Base-by-base conservation (phyloP, 176 grass and related monocot genomes). In the Bothriochloa decipiens region DNA sequence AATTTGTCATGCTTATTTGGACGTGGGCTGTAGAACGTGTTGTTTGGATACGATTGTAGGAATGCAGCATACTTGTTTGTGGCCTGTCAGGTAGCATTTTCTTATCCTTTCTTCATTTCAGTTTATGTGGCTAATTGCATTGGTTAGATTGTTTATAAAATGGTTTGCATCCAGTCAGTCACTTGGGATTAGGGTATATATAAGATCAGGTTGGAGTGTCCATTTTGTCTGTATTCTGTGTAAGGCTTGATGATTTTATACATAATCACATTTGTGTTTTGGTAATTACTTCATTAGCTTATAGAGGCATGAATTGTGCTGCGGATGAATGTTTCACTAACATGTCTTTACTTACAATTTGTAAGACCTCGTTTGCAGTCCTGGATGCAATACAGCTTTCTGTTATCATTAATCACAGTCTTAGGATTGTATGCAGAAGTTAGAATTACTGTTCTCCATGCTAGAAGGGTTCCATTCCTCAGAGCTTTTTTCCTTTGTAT, bases 41-140 rank as follows among this genome's bases (percentile, higher is more conserved):
- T 9, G 3, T 17, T 37, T 68, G 16, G 23, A 27, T 63, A 27
- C 3, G 28, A 32, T 65, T 17, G 63, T 32, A 16, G 5, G 63
- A 66, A 66, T 17, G 64, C 64, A 66, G 13, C 27, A 66, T 33
- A 17, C 64, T 66, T 33, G 23, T 72, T 70, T 70, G 35, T 68
- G 8, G 11, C 49, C 23, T 72, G 22, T 11, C 45, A 22, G 29
- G 8, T 17, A 28, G 43, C 25, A 22, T 3, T 20, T 66, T 14
- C 6, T 3, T 65, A 25, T 63, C 71, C 66, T 26, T 49, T 36
- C 12, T 65, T 22, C 1, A 36, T 65, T 66, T 75, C 32, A 16
- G 13, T 11, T 76, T 39, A 13, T 83, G 26, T 65, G 41, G 11
- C 13, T 40, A 28, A 2, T 27, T 37, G 4, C 8, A 18, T 52